phyloP scores from a whole-genome alignment of 306 rosid genomes.

The Lathyrus oleraceus region DNA sequence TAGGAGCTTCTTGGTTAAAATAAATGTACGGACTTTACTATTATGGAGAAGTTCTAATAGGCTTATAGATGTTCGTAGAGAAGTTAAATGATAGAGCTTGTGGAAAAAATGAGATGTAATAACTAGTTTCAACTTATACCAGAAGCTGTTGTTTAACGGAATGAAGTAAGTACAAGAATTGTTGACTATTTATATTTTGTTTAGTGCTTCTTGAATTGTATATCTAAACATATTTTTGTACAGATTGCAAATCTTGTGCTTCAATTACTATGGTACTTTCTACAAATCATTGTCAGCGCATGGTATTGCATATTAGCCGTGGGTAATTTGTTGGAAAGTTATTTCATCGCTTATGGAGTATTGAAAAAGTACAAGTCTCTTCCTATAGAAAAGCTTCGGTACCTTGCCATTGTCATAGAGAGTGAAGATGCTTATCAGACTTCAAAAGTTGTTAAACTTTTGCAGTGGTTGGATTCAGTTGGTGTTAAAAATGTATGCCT shows the following conservation, averaged over 20 bases:
- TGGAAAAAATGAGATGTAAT: not conserved
- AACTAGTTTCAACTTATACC: not conserved
- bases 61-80: not conserved
- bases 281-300: slow-evolving; percentile 51
- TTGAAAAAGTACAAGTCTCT: slow-evolving; percentile 55
- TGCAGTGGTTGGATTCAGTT: slow-evolving; percentile 64
- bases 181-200: not conserved
- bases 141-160: not conserved
- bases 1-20: not conserved
- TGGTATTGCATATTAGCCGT: slow-evolving; percentile 47
- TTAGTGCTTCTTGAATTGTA: not conserved
- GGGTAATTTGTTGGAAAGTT: slow-evolving; percentile 53
- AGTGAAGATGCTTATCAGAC: slow-evolving; percentile 76
- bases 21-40: too few relatives aligned
- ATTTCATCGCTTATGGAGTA: slow-evolving; percentile 61
- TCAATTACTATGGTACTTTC: slow-evolving; percentile 62
- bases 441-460: slow-evolving; percentile 59
- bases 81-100: not conserved
- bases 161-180: not conserved
- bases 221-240: slow-evolving; percentile 6
- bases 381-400: slow-evolving; percentile 41
- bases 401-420: slow-evolving; percentile 80
- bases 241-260: slow-evolving; percentile 65
- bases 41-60: not conserved
- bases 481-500: slow-evolving; percentile 78